Percentiles rank a stretch among this genome's conserved stretches.
These are phyloP conservation scores for Bipolaris victoriae DNA, from an alignment of 2,329 filamentous ascomycete species.

Conservation along the genomic window DNA sequence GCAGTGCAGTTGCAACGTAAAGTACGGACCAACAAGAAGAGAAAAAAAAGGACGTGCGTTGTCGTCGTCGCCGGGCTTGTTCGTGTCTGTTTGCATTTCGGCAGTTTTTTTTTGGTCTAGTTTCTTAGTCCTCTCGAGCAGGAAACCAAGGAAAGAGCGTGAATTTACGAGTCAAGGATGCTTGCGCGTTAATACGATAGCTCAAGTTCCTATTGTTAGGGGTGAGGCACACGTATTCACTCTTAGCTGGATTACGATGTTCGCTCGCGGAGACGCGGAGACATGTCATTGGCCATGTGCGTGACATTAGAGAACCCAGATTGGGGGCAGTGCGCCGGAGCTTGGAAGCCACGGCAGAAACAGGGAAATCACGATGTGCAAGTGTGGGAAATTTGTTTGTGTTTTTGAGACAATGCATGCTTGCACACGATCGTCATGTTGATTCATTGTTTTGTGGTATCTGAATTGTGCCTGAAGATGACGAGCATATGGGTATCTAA, in stretches of 20 bases:
- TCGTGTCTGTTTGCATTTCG: too few relatives aligned
- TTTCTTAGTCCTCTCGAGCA: too few relatives aligned
- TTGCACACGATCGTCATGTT: background rate
- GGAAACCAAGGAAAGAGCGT: background rate
- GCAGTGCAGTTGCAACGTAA: too few relatives aligned
- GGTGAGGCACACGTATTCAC: background rate
- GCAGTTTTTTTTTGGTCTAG: too few relatives aligned
- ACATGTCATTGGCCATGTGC: background rate
- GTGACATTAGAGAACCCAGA: background rate
- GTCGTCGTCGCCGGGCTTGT: too few relatives aligned
- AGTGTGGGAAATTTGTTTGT: background rate
- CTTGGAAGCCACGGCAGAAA: background rate
- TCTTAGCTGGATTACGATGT: background rate
- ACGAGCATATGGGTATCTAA: constrained; percentile 27
- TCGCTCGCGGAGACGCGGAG: background rate
- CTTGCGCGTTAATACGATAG: background rate
- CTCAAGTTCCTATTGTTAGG: background rate
- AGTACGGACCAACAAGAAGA: too few relatives aligned
- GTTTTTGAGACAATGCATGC: background rate
- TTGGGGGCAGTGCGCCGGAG: background rate
- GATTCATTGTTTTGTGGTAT: constrained; percentile 18
- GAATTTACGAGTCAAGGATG: background rate
- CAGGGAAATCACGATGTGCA: constrained; percentile 1
- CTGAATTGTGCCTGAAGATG: constrained; percentile 18
- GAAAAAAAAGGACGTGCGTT: background rate